Evolutionary conservation across 179 eudicot species (phyloP), one percentile per base, ranked within the genome.

Genomic region (Beta corolliflora): DNA sequence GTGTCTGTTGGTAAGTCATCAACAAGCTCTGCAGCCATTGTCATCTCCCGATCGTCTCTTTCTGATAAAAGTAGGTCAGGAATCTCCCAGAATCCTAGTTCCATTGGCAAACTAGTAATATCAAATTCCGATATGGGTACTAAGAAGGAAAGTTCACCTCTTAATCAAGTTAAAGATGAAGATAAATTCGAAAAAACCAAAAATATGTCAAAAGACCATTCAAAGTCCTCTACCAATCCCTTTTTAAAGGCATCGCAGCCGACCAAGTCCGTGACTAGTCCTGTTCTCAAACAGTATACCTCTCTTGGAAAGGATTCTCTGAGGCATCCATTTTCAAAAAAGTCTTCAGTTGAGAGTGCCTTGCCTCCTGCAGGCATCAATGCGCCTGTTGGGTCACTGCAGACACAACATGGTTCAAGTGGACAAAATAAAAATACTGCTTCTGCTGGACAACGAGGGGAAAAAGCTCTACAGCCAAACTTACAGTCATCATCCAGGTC

Each of bases 281-380:
- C 89, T 66, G 85, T 74, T 83, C 79, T 83, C 56, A 93, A 87
- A 84, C 89, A 82, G 77, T 80, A 71, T 41, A 56, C 90, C 45
- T 85, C 90, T 77, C 90, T 85, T 75, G 89, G 85, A 48, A 92
- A 91, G 86, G 92, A 92, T 78, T 76, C 84, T 53, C 9, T 45
- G 48, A 69, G 80, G 83, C 78, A 81, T 79, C 79, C 89, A 79
- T 87, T 92, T 87, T 84, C 91, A 72, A 92, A 89, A 88, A 73
- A 88, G 70, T 78, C 92, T 73, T 79, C 89, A 29, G 68, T 75
- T 75, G 88, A 88, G 63, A 85, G 80, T 79, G 70, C 75, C 74
- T 76, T 81, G 45, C 82, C 65, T 70, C 77, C 82, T 64, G 79
- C 90, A 78, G 83, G 79, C 73, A 81, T 83, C 67, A 88, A 77